Evolutionary conservation across 441 rosid genomes (phyloP), one percentile per base, ranked within the genome.

Genomic region (Aleurites moluccanus): DNA sequence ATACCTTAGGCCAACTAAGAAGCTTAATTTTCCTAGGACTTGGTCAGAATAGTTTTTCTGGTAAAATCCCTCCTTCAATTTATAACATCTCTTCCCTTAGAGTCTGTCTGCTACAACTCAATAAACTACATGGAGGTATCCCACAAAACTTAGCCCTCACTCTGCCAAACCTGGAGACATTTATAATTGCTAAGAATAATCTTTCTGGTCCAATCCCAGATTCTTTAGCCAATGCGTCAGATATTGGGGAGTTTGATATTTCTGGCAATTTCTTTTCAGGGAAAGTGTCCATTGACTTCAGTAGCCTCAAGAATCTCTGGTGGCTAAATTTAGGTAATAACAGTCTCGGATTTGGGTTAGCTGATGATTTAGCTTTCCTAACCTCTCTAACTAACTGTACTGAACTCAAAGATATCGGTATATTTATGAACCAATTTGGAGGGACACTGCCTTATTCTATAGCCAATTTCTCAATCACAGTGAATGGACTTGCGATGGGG

Each of bases 61-160:
- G 40, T 38, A 38, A 1, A 38, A 38, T 38, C 6, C 40, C 40
- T 38, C 8, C 40, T 38, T 38, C 40, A 6, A 25, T 59, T 59
- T 59, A 59, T 59, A 59, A 59, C 63, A 10, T 59, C 63, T 10
- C 63, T 59, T 59, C 63, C 63, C 63, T 59, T 25, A 9, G 28
- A 30, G 16, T 59, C 33, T 59, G 18, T 23, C 33, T 7, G 14
- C 33, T 59, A 2, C 15, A 10, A 23, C 5, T 10, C 10, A 59
- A 59, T 25, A 4, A 59, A 23, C 33, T 59, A 25, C 63, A 59
- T 59, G 63, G 63, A 59, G 33, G 16, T 10, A 4, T 59, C 15
- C 63, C 63, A 59, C 63, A 59, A 25, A 59, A 59, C 63, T 25
- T 59, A 4, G 33, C 33, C 33, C 27, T 59, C 30, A 59, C 15